Conservation (phyloP, 2,329 filamentous ascomycete species). For the Xylaria sp. region DNA sequence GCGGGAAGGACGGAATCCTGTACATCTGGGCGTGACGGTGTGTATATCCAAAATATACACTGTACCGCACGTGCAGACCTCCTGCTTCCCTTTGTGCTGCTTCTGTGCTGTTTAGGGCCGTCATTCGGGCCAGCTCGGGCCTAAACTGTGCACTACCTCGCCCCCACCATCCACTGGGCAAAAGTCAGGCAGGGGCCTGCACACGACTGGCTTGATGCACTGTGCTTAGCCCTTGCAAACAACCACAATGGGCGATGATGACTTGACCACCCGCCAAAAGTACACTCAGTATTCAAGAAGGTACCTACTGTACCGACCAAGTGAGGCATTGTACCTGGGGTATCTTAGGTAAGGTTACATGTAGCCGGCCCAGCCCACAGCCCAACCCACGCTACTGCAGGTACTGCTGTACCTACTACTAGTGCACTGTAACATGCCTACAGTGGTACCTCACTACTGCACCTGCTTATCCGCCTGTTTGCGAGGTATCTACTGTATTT, state of each 20-base stretch:
- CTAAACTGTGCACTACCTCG: conserved; percentile 11
- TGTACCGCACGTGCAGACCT: conserved; percentile 18
- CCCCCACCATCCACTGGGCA: conserved; percentile 20
- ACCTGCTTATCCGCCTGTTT: neutral
- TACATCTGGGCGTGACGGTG: neutral
- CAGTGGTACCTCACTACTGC: neutral
- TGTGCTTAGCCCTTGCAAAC: conserved; percentile 17
- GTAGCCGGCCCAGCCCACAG: neutral
- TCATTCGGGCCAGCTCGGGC: conserved; percentile 7
- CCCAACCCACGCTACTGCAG: conserved; percentile 1
- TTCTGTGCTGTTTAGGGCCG: neutral
- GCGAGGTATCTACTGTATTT: neutral
- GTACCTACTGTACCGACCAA: neutral
- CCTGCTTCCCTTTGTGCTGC: conserved; percentile 2
- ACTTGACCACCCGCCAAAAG: conserved; percentile 4
- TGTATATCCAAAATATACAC: neutral
- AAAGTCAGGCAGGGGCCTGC: conserved; percentile 16
- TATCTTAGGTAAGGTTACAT: conserved; percentile 2
- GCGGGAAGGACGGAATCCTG: conserved; percentile 17
- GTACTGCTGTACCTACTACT: conserved; percentile 1
- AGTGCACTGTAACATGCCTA: neutral
- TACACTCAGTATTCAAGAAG: neutral
- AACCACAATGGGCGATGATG: neutral
- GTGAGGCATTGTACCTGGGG: neutral
- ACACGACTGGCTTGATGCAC: conserved; percentile 25